phyloP scores from a whole-genome alignment of 371 early-diverging fungal genomes.

The Mucor piriformis region DNA sequence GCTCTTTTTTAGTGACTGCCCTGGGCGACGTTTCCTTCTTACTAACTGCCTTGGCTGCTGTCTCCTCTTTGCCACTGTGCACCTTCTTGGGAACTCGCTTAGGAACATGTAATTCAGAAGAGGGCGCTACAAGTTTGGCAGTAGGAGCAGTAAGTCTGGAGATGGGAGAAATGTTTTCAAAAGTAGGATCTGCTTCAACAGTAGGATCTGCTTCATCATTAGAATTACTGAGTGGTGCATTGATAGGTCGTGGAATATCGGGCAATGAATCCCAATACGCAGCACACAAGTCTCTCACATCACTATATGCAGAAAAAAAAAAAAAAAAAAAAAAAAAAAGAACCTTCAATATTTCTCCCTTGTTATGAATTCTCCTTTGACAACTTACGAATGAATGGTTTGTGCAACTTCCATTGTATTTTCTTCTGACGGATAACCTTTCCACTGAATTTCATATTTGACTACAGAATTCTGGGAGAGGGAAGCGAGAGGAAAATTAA shows the following conservation, averaged over 20 bases:
- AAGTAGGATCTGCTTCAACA: too few relatives aligned
- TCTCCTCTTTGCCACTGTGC: too few relatives aligned
- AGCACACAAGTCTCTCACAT: slow-evolving; percentile 30
- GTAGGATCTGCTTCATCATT: background rate
- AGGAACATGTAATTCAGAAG: too few relatives aligned
- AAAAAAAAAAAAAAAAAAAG: background rate
- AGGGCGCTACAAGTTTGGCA: too few relatives aligned
- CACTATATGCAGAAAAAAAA: slow-evolving; percentile 14
- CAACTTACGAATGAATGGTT: slow-evolving; percentile 34
- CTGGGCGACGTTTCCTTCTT: too few relatives aligned
- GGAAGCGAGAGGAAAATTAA: too few relatives aligned
- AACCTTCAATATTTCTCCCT: background rate
- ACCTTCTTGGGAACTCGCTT: too few relatives aligned
- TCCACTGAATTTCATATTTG: slow-evolving; percentile 27
- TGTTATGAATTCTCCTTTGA: background rate
- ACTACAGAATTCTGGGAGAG: slow-evolving; percentile 27
- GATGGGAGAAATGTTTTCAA: too few relatives aligned
- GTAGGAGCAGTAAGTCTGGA: too few relatives aligned
- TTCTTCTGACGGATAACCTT: slow-evolving; percentile 18
- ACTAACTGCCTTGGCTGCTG: too few relatives aligned
- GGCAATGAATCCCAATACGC: slow-evolving; percentile 28
- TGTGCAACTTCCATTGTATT: slow-evolving; percentile 34
- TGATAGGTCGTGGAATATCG: slow-evolving; percentile 10
- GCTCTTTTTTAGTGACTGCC: too few relatives aligned
- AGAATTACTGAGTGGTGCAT: slow-evolving; percentile 5